These are phyloP conservation scores for Blastobotrys raffinosifermentans DNA, from an alignment of 1,139 yeast genomes.

Conservation along the genomic window DNA sequence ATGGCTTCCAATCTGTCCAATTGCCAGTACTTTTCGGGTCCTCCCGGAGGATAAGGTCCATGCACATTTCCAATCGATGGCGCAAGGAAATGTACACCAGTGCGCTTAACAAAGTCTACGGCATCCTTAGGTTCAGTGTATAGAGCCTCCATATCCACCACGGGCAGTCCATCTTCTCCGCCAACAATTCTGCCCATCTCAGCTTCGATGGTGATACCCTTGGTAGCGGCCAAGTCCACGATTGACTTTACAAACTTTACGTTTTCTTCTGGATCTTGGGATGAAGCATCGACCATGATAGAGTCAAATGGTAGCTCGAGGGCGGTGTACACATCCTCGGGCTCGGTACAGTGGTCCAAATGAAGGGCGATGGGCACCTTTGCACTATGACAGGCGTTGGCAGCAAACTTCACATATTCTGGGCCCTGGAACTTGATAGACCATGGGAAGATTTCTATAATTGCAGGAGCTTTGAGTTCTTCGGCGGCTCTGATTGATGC, in stretches of 20 bases:
- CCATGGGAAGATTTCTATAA: conserved; percentile 27
- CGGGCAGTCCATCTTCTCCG: conserved; percentile 26
- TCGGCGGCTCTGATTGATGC: conserved; percentile 26
- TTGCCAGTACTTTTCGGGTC: conserved; percentile 24
- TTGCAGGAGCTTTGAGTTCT: conserved; percentile 23
- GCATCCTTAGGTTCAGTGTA: conserved; percentile 26
- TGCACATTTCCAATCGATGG: conserved; percentile 27
- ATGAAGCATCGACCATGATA: conserved; percentile 28
- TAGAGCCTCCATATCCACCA: conserved; percentile 24
- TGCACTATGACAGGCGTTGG: conserved; percentile 21
- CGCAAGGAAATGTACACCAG: conserved; percentile 25
- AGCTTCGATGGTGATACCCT: conserved; percentile 27
- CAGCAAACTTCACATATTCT: conserved; percentile 18
- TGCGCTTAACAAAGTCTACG: conserved; percentile 19
- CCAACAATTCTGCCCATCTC: conserved; percentile 28
- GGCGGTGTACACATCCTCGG: conserved; percentile 22
- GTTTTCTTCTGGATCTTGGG: conserved; percentile 24
- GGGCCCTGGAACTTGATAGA: conserved; percentile 26
- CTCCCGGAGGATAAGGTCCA: conserved; percentile 26
- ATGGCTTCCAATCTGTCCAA: conserved; percentile 21
- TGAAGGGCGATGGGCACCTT: conserved; percentile 25
- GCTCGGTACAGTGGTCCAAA: conserved; percentile 24
- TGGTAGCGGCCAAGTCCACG: conserved; percentile 19
- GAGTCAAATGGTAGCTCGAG: conserved; percentile 27
- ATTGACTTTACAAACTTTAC: conserved; percentile 19